These are phyloP conservation scores for Lentinus polychrous DNA, from an alignment of 1,284 basidiomycete genomes.

Conservation along the genomic window DNA sequence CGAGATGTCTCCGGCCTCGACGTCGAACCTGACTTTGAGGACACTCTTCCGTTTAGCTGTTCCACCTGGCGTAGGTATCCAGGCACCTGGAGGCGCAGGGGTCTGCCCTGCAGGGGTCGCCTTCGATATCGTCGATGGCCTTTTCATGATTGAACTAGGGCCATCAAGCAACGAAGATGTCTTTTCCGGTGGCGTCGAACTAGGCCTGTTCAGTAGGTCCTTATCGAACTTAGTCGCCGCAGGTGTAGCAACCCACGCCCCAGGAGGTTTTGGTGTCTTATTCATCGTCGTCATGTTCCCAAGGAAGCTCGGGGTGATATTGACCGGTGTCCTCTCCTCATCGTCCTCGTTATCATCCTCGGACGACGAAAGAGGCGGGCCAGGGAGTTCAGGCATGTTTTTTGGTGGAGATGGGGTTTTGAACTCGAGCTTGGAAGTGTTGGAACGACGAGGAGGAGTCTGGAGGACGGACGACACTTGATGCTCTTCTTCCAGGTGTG, in stretches of 20 bases:
- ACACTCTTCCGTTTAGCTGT: slow-evolving; percentile 35
- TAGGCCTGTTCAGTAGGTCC: slow-evolving; percentile 13
- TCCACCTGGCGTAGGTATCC: slow-evolving; percentile 48
- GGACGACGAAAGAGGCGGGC: slow-evolving; percentile 45
- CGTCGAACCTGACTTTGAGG: slow-evolving; percentile 65
- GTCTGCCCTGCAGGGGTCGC: slow-evolving; percentile 42
- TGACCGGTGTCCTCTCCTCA: slow-evolving; percentile 22
- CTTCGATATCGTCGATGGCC: slow-evolving; percentile 17
- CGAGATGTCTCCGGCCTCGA: slow-evolving; percentile 31
- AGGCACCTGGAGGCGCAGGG: slow-evolving; percentile 66
- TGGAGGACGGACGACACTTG: slow-evolving; percentile 18
- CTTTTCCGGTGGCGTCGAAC: slow-evolving; percentile 17
- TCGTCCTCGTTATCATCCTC: slow-evolving; percentile 34
- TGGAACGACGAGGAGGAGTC: slow-evolving; percentile 45
- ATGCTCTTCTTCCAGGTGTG: slow-evolving; percentile 15
- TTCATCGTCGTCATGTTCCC: slow-evolving; percentile 28
- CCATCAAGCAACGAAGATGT: slow-evolving; percentile 2
- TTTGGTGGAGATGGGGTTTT: slow-evolving; percentile 57
- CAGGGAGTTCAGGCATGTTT: slow-evolving; percentile 33
- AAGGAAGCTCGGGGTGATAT: slow-evolving; percentile 12
- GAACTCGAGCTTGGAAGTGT: slow-evolving; percentile 39
- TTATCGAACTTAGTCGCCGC: slow-evolving; percentile 23
- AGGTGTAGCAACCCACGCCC: slow-evolving; percentile 62
- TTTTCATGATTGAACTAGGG: slow-evolving; percentile 5
- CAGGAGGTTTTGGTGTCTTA: slow-evolving; percentile 65